phyloP scores from a whole-genome alignment of 805 yeast genomes.

The Lipomyces orientalis region DNA sequence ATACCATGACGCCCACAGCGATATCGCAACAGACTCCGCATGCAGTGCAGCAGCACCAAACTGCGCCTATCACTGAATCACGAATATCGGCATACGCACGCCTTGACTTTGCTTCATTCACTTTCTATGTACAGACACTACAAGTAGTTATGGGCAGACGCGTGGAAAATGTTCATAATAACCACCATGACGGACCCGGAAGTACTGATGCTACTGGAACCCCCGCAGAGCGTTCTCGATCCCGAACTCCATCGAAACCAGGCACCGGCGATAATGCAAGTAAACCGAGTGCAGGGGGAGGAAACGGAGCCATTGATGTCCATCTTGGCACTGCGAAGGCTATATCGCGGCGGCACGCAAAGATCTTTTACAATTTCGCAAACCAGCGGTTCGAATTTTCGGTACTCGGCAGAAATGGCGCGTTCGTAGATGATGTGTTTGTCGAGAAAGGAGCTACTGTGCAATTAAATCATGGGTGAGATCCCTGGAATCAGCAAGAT shows the following conservation, averaged over 20 bases:
- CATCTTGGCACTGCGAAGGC: slow-evolving; percentile 93
- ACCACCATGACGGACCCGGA: slow-evolving; percentile 41
- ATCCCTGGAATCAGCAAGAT: slow-evolving; percentile 38
- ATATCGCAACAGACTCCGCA: slow-evolving; percentile 2
- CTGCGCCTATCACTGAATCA: slow-evolving; percentile 31
- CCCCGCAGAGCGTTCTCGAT: slow-evolving; percentile 19
- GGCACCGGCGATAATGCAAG: slow-evolving; percentile 5
- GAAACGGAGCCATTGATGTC: slow-evolving; percentile 70
- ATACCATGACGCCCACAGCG: background rate
- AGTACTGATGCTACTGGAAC: slow-evolving; percentile 11
- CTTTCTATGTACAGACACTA: slow-evolving; percentile 94
- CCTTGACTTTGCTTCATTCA: slow-evolving; percentile 87
- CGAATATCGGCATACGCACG: slow-evolving; percentile 54
- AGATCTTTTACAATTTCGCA: slow-evolving; percentile 94
- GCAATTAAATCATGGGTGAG: slow-evolving; percentile 76
- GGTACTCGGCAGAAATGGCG: slow-evolving; percentile 93
- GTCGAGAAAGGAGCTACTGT: slow-evolving; percentile 91
- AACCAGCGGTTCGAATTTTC: slow-evolving; percentile 92
- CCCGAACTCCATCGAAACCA: slow-evolving; percentile 19
- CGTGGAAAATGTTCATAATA: slow-evolving; percentile 60
- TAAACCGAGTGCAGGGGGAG: slow-evolving; percentile 46
- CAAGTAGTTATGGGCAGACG: slow-evolving; percentile 93
- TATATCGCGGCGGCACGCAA: slow-evolving; percentile 91
- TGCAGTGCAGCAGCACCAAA: background rate
- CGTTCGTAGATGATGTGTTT: slow-evolving; percentile 90